Base-by-base conservation (phyloP, 192 early-diverging fungal genomes). In the Backusella australiensis region DNA sequence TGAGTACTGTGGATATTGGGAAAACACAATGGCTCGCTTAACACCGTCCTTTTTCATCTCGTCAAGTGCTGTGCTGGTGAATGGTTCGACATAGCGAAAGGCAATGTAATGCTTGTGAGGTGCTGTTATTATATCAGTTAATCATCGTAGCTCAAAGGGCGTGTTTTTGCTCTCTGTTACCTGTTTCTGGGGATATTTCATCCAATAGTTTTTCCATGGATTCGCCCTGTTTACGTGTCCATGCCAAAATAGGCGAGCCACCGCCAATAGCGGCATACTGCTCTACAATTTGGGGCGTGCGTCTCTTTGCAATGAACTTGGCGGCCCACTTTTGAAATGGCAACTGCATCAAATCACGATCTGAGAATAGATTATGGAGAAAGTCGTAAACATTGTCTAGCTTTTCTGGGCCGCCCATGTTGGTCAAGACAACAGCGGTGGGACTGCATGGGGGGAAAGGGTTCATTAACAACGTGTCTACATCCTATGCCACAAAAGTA, bases 1-100 rank as follows among this genome's bases (percentile, higher is more conserved):
- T n/a, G 94, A 96, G 83, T 95, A 97, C 85, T 99, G 97, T 59
- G 96, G 97, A 80, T 99, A 99, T 81, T 97, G 92, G 3, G 93
- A 92, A 67, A 99, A 95, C 15, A 95, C 97, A 32, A 99, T 87
- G 4, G 94, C 97, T 17, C 93, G 90, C 67, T 89, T 83, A 2
- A 97, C 90, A 6, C 93, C 93, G 82, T 97, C 96, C 26, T 80
- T 70, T 41, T 94, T 87, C 91, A 99, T 96, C 59, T 87, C 80
- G 26, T 85, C 69, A n/a, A 99, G 67, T 6, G 97, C 90, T 52
- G 88, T 85, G 6, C 85, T 82, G 3, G 94, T 96, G 69, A 93
- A 85, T 35, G 97, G 97, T 23, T 85, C 75, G 0, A 94, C 93
- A 86, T 99, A 99, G 53, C 97, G 86, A 84, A 99, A 99, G 6